phyloP scores from a whole-genome alignment of 345 rosid genomes.

The Salix udensis region DNA sequence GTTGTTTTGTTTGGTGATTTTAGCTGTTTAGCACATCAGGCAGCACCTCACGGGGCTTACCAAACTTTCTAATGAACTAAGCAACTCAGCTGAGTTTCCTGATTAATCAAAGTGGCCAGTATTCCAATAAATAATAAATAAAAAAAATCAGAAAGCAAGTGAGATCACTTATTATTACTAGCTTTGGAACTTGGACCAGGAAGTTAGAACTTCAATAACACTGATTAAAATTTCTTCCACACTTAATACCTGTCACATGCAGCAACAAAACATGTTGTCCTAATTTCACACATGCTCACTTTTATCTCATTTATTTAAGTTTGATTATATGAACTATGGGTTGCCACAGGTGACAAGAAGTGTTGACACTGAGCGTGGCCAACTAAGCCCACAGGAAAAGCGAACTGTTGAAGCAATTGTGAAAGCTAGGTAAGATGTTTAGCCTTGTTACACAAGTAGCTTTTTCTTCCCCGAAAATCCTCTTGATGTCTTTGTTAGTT shows the following conservation, averaged over 20 bases:
- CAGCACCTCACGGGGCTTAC: neutral
- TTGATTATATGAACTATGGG: neutral
- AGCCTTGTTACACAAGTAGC: neutral
- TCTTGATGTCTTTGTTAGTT: neutral
- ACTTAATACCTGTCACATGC: neutral
- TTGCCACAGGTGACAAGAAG: conserved; percentile 83
- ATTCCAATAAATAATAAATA: neutral
- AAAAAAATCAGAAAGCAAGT: neutral
- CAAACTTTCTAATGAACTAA: neutral
- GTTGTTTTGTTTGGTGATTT: neutral
- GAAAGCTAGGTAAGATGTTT: conserved; percentile 65
- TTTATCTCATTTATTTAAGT: neutral
- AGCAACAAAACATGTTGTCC: neutral
- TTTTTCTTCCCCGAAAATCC: neutral
- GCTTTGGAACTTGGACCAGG: neutral
- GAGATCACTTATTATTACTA: neutral
- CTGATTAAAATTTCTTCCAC: neutral
- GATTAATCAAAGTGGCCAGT: neutral
- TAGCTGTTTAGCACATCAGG: neutral
- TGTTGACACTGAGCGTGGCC: conserved; percentile 69
- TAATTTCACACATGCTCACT: neutral
- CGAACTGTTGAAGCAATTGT: conserved; percentile 90
- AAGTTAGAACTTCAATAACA: neutral
- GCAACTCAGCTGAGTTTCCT: neutral
- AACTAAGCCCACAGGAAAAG: conserved; percentile 84